phyloP scores from a whole-genome alignment of 495 filamentous ascomycete species.

The Neurospora hispaniola region DNA sequence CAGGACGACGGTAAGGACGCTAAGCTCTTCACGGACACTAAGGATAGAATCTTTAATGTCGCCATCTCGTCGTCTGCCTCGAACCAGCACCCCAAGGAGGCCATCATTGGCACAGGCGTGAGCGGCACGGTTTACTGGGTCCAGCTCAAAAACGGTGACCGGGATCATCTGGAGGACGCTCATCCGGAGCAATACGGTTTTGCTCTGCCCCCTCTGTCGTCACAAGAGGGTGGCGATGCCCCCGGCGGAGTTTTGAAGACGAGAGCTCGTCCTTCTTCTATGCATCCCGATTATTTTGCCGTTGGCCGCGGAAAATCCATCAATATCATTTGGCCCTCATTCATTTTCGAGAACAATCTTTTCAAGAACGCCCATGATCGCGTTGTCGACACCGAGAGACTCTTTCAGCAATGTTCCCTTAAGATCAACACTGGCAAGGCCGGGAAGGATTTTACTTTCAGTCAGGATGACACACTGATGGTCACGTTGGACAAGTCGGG shows the following conservation, averaged over 20 bases:
- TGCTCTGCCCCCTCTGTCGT: conserved; percentile 67
- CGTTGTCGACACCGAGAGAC: conserved; percentile 71
- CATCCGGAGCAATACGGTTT: conserved; percentile 66
- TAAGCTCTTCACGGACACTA: conserved; percentile 75
- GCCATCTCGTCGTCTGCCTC: conserved; percentile 54
- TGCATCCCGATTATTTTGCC: conserved; percentile 84
- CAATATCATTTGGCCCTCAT: conserved; percentile 74
- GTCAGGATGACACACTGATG: conserved; percentile 87
- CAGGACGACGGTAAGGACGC: conserved; percentile 87
- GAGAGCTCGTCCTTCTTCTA: conserved; percentile 75
- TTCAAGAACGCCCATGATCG: conserved; percentile 62
- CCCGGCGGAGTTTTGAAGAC: conserved; percentile 92
- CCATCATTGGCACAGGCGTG: conserved; percentile 82
- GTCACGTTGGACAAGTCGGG: conserved; percentile 95
- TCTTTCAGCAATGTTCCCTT: conserved; percentile 71
- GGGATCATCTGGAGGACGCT: conserved; percentile 63
- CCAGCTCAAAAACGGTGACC: conserved; percentile 55
- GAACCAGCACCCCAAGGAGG: conserved; percentile 48
- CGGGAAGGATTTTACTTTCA: conserved; percentile 95
- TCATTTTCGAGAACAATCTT: conserved; percentile 58
- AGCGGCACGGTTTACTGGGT: conserved; percentile 93
- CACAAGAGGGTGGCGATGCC: conserved; percentile 59
- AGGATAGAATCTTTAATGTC: conserved; percentile 92
- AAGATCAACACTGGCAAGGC: conserved; percentile 96
- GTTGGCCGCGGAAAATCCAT: conserved; percentile 94